Percentiles rank a stretch among this genome's conserved stretches.
phyloP scores from a whole-genome alignment of 1,139 yeast species.

The Magnusiomyces fungicola region DNA sequence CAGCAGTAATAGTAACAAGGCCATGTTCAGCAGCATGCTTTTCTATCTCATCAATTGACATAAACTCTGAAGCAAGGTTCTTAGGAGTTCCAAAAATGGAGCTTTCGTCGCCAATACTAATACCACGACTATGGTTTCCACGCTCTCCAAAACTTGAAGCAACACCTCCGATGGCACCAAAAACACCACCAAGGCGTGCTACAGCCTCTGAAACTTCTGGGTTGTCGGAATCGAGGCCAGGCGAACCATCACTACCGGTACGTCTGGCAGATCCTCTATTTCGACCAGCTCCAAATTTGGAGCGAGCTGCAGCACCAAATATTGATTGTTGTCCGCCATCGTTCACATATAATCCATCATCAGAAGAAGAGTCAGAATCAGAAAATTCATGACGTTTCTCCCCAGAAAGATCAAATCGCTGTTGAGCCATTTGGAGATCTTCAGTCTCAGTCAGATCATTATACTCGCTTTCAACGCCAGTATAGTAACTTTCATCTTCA shows the following conservation, averaged over 20 bases:
- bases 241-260: not conserved
- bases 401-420: no score
- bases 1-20: slow-evolving; percentile 43
- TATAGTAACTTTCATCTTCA: no score
- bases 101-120: not conserved
- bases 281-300: not conserved
- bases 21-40: slow-evolving; percentile 45
- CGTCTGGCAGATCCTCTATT: not conserved
- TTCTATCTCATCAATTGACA: slow-evolving; percentile 38
- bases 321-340: not conserved
- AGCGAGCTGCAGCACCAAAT: not conserved
- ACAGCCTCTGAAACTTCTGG: not conserved
- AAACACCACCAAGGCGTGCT: not conserved
- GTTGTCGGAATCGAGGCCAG: not conserved
- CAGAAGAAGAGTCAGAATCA: slow-evolving; percentile 2
- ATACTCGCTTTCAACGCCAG: no score
- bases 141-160: not conserved
- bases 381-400: not conserved
- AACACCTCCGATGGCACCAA: not conserved
- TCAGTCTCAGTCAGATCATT: slow-evolving; percentile 38
- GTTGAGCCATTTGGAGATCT: slow-evolving; percentile 8
- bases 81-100: slow-evolving; percentile 8
- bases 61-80: slow-evolving; percentile 26
- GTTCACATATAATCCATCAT: not conserved
- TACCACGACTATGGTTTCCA: not conserved